Percentiles rank a stretch among this genome's conserved stretches.
phyloP scores from a whole-genome alignment of 306 rosid species.

The Coriaria nepalensis region DNA sequence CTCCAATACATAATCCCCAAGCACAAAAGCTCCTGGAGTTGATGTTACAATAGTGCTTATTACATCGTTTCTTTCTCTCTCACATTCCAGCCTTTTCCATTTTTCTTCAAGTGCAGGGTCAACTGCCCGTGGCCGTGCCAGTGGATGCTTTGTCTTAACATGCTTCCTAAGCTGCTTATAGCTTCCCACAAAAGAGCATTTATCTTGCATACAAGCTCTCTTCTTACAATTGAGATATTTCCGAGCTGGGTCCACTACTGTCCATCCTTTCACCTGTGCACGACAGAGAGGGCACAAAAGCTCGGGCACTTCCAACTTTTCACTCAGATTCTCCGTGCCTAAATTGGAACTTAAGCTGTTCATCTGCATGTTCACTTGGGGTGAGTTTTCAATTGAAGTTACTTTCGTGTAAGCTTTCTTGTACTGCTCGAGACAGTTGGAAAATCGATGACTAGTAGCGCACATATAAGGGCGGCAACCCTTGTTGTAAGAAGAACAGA shows the following conservation, averaged over 20 bases:
- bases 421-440: slow-evolving; percentile 93
- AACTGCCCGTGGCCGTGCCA: slow-evolving; percentile 81
- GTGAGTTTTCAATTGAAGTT: slow-evolving; percentile 37
- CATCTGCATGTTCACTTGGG: slow-evolving; percentile 13
- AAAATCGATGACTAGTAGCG: slow-evolving; percentile 78
- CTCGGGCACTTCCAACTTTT: slow-evolving; percentile 41
- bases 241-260: slow-evolving; percentile 82
- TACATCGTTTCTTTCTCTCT: slow-evolving; percentile 86
- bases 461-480: slow-evolving; percentile 99
- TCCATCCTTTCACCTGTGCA: slow-evolving; percentile 94
- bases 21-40: slow-evolving; percentile 78
- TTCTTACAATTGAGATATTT: slow-evolving; percentile 73
- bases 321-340: slow-evolving; percentile 31
- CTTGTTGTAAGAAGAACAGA: slow-evolving; percentile 89
- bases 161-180: slow-evolving; percentile 80
- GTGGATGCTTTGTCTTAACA: slow-evolving; percentile 73
- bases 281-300: slow-evolving; percentile 96
- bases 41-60: slow-evolving; percentile 83
- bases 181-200: slow-evolving; percentile 62
- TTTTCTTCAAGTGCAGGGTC: slow-evolving; percentile 77
- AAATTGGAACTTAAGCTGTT: slow-evolving; percentile 26
- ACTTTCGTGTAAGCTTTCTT: slow-evolving; percentile 73
- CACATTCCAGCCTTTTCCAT: slow-evolving; percentile 83
- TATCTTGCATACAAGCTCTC: slow-evolving; percentile 84
- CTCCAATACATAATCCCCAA: slow-evolving; percentile 90